Evolutionary conservation across 495 filamentous ascomycete species (phyloP), one percentile per base, ranked within the genome.

Genomic region (Jackrogersella minutella): DNA sequence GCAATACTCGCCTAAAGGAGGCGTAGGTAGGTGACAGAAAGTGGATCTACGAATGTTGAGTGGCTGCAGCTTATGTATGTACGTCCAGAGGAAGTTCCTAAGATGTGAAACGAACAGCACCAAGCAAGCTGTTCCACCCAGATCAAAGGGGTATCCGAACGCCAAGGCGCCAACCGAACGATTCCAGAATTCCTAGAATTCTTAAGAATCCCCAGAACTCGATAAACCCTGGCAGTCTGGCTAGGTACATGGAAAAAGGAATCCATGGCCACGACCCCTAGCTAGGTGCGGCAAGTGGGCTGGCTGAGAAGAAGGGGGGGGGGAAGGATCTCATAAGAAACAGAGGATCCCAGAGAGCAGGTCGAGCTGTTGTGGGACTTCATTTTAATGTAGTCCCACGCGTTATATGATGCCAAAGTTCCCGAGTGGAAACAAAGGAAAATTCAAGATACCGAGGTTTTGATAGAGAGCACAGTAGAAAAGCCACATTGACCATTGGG

Each of bases 1-100:
- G 62, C 47, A 62, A 70, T 66, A 62, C 67, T 70, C 67, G 67
- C 67, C 67, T 70, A 70, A 70, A 47, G 10, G 58, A 70, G 56
- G 67, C 67, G 56, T 62, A 61, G 11, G 46, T 46, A 66, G 52
- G 62, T 63, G 33, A 69, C 61, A 55, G 50, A 24, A 40, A 51
- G 66, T 69, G 66, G 66, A 69, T 47, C 66, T 54, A 61, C 34
- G 43, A 46, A 52, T 52, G 49, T 64, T 19, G 43, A 57, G 34
- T 57, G 60, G 60, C 60, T 57, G 60, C 66, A 60, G 49, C 44
- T 33, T 51, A 36, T 43, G 54, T n/a, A n/a, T 64, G 54, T 63
- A 47, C 46, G 31, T 63, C 22, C n/a, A 50, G 40, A 58, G 11
- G 47, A 43, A 61, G 33, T 37, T 46, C 10, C 56, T 52, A n/a